Percentiles rank a stretch among this genome's conserved stretches.
These are phyloP conservation scores for Trichoderma koningiopsis DNA, from an alignment of 2,329 filamentous ascomycete genomes.

Conservation along the genomic window DNA sequence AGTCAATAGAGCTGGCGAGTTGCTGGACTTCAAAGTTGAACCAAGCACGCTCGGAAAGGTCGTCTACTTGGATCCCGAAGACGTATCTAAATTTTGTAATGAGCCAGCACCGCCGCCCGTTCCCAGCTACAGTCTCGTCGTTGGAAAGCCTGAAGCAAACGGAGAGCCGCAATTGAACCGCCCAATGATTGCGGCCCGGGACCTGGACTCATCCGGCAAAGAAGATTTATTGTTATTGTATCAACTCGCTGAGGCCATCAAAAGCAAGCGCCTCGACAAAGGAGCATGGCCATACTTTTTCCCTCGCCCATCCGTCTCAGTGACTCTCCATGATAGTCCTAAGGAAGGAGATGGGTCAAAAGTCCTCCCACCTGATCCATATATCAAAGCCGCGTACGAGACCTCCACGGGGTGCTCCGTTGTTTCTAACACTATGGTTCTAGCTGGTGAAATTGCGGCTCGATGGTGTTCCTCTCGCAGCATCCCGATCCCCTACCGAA, in stretches of 20 bases:
- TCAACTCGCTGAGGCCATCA: conserved; percentile 51
- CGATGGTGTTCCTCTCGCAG: conserved; percentile 60
- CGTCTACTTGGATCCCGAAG: conserved; percentile 57
- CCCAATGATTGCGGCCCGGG: conserved; percentile 45
- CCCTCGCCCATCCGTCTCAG: conserved; percentile 46
- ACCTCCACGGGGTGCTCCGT: conserved; percentile 38
- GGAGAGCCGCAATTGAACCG: conserved; percentile 38
- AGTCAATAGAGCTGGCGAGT: conserved; percentile 54
- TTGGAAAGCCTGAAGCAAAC: conserved; percentile 33
- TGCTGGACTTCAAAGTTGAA: conserved; percentile 58
- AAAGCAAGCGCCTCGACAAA: conserved; percentile 45
- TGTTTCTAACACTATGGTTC: conserved; percentile 55
- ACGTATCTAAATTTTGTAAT: conserved; percentile 50
- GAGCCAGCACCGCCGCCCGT: conserved; percentile 35
- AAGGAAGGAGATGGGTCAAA: conserved; percentile 28
- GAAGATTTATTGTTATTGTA: conserved; percentile 52
- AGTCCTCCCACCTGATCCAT: conserved; percentile 50
- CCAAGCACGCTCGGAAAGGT: conserved; percentile 57
- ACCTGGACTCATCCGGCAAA: conserved; percentile 48
- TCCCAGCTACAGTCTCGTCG: conserved; percentile 35
- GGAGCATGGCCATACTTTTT: conserved; percentile 55
- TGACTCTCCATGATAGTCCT: conserved; percentile 42
- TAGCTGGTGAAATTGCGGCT: conserved; percentile 64
- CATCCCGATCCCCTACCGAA: conserved; percentile 62
- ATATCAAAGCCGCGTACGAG: conserved; percentile 46